These are phyloP conservation scores for Coemansia sp. DNA, from an alignment of 192 early-diverging fungal genomes.

Conservation along the genomic window DNA sequence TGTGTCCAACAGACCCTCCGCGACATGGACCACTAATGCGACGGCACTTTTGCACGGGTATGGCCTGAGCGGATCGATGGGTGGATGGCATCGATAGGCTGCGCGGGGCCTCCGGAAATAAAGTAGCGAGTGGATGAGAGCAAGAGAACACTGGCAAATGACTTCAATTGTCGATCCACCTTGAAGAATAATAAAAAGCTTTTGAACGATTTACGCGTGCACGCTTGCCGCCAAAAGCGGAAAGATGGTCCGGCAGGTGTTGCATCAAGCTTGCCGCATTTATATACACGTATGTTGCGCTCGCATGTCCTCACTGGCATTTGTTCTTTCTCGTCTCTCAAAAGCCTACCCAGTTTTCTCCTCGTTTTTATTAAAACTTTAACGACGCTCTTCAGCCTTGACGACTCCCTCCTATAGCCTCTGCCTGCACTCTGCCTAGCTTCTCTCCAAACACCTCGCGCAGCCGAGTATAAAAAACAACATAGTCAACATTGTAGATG, in stretches of 20 bases:
- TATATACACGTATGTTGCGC: too few species aligned
- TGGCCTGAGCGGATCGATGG: constrained; percentile 2
- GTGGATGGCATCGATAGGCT: neutral
- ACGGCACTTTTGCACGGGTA: neutral
- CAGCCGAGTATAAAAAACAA: neutral
- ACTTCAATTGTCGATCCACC: neutral
- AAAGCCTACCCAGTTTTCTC: too few species aligned
- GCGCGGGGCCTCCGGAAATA: neutral
- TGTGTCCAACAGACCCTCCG: too few species aligned
- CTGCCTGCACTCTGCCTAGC: neutral
- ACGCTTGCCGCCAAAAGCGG: too few species aligned
- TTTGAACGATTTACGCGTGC: too few species aligned
- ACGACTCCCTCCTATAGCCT: neutral
- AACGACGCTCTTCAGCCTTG: too few species aligned
- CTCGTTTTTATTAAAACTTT: too few species aligned
- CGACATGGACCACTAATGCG: neutral
- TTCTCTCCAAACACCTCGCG: neutral
- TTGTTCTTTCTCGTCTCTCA: too few species aligned
- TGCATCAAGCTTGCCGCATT: too few species aligned
- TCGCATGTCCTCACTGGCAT: too few species aligned
- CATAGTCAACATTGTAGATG: constrained; percentile 6
- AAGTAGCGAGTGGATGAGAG: neutral
- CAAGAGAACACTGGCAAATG: neutral
- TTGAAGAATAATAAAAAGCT: neutral
- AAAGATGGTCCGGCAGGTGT: too few species aligned